Evolutionary conservation across 2,329 filamentous ascomycete genomes (phyloP), one percentile per base, ranked within the genome.

Genomic region (Laburnicola sp.): DNA sequence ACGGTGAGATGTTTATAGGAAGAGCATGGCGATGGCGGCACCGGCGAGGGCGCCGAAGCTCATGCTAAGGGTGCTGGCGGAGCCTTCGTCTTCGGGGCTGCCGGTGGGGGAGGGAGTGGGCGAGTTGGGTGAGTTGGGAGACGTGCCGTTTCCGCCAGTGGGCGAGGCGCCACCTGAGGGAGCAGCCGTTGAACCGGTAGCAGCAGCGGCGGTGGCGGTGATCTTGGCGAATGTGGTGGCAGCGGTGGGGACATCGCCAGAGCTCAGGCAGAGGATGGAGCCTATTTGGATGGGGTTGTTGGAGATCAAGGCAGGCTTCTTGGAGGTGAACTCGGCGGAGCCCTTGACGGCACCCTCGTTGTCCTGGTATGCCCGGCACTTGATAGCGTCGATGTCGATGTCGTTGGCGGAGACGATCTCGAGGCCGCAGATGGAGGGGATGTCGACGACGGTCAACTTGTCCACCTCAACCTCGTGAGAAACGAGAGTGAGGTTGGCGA

Each of bases 311-410:
- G 62, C 64, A 1, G 58, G 58, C 11, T 37, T 42, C 22, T 39
- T 40, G 35, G 34, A 48, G 16, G 50, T 65, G 60, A 68, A 68
- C 28, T 45, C 11, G 4, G 58, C 58, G 36, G 57, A 62, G 28
- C 63, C 63, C 31, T 45, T 45, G 8, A 51, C 34, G 9, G 39
- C 56, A 51, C 63, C 63, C 3, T 45, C 59, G 31, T 45, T 40
- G 55, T 68, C 64, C 39, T 54, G 56, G 58, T 53, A 68, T 22
- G 63, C 62, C 11, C 56, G 58, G 58, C 64, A 68, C 38, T 50
- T 37, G 40, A 68, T 35, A 40, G 40, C 26, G 35, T 48, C 50
- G 37, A 60, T 27, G 48, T 59, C 49, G 48, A 53, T 50, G 35
- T 42, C 56, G 27, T 49, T 26, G 44, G 58, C 58, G 39, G 58